Evolutionary conservation across 2,329 filamentous ascomycete species (phyloP).

Genomic region (Verticillium klebahnii): DNA sequence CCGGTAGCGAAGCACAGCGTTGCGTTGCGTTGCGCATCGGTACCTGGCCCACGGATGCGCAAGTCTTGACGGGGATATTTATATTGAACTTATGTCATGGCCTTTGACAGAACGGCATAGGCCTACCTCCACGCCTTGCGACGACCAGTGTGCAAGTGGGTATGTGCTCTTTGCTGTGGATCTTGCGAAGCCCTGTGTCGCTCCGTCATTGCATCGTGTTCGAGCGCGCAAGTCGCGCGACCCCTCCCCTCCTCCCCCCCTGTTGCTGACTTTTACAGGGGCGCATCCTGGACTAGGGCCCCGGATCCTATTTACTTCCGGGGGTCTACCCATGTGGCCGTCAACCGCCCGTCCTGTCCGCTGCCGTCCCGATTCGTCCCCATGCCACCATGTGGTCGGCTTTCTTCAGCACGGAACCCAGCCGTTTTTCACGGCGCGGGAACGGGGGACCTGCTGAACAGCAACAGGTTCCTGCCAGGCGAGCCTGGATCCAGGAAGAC

Average conservation of each 20-base stretch:
- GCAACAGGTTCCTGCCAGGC: too few species aligned
- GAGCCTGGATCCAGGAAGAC: neutral
- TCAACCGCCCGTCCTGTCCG: neutral
- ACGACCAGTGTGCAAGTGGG: too few species aligned
- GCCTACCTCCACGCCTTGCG: too few species aligned
- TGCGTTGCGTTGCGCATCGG: neutral
- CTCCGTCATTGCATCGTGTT: neutral
- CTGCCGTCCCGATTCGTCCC: neutral
- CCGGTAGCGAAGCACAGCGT: neutral
- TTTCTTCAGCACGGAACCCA: neutral
- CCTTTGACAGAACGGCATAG: neutral
- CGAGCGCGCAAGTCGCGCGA: neutral
- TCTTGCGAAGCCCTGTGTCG: neutral
- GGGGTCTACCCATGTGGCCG: neutral
- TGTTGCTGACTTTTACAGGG: neutral
- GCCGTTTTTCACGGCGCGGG: neutral
- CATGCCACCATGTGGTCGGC: neutral
- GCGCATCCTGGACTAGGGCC: neutral
- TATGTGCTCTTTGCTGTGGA: neutral
- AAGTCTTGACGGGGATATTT: neutral
- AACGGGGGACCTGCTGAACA: neutral
- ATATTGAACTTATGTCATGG: neutral
- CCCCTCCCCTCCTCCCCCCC: neutral
- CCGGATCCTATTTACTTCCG: neutral
- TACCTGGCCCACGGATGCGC: neutral